Evolutionary conservation across 257 asterid genomes (phyloP).

Genomic region (Solanum chmielewskii): DNA sequence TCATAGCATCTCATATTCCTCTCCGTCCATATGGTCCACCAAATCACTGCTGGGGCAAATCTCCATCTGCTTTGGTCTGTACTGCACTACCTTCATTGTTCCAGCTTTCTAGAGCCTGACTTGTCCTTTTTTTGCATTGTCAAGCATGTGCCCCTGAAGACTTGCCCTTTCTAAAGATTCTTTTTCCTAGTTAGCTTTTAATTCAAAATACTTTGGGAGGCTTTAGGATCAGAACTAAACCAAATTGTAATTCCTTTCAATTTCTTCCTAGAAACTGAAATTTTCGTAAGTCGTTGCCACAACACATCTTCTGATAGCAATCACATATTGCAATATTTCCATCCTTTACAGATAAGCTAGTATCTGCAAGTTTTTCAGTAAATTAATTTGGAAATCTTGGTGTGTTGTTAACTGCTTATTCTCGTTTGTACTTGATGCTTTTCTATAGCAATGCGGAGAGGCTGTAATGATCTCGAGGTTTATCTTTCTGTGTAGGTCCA

Average conservation of each 20-base stretch:
- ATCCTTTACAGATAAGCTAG: neutral
- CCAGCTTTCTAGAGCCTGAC: neutral
- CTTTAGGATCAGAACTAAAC: neutral
- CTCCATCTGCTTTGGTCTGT: neutral
- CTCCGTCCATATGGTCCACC: too few relatives aligned
- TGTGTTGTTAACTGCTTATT: neutral
- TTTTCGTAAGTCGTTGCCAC: neutral
- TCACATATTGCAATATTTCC: neutral
- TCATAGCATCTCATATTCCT: too few relatives aligned
- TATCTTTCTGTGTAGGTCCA: conserved; percentile 59
- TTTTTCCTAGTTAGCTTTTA: neutral
- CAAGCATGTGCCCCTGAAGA: neutral
- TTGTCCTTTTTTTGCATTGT: neutral
- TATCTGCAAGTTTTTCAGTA: neutral
- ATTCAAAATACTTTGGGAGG: neutral
- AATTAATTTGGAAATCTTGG: neutral
- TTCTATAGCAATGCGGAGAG: neutral
- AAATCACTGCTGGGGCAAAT: neutral
- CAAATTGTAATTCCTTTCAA: neutral
- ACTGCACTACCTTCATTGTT: neutral
- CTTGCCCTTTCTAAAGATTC: too few relatives aligned
- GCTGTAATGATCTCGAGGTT: neutral
- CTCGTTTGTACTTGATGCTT: neutral
- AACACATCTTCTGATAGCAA: neutral
- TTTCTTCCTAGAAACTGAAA: neutral